phyloP scores from a whole-genome alignment of 768 basidiomycete genomes.

The Paxillus ammoniavirescens region DNA sequence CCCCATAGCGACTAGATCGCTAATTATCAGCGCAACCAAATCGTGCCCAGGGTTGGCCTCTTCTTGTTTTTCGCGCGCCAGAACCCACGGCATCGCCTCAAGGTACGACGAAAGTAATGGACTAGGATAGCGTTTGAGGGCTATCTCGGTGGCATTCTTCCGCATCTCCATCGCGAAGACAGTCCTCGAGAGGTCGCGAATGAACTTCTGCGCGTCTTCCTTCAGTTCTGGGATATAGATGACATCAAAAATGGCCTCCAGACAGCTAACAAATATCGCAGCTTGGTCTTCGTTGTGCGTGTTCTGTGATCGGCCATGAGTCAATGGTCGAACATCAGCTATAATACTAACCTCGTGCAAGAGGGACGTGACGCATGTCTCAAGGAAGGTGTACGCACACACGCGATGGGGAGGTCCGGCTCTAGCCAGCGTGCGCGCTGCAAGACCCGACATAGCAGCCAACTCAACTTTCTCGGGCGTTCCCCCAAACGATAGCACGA shows the following conservation, averaged over 20 bases:
- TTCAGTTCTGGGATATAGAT: slow-evolving; percentile 67
- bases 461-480: slow-evolving; percentile 63
- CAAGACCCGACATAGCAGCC: slow-evolving; percentile 61
- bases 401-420: slow-evolving; percentile 39
- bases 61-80: slow-evolving; percentile 63
- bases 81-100: slow-evolving; percentile 75
- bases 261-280: slow-evolving; percentile 61
- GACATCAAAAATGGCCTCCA: slow-evolving; percentile 81
- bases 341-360: slow-evolving; percentile 65
- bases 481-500: slow-evolving; percentile 74
- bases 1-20: slow-evolving; percentile 61
- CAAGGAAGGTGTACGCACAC: slow-evolving; percentile 67
- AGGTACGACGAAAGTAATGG: slow-evolving; percentile 66
- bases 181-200: slow-evolving; percentile 65
- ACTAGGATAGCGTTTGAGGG: slow-evolving; percentile 53
- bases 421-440: slow-evolving; percentile 59
- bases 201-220: slow-evolving; percentile 65
- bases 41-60: slow-evolving; percentile 60
- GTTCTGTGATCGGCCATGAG: slow-evolving; percentile 46
- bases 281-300: slow-evolving; percentile 71
- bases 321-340: not conserved
- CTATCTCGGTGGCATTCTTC: slow-evolving; percentile 50
- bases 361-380: slow-evolving; percentile 66
- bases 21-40: slow-evolving; percentile 60
- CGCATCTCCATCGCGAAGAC: slow-evolving; percentile 77